Conservation (phyloP, 257 asterid genomes). For the Ilex asprella region DNA sequence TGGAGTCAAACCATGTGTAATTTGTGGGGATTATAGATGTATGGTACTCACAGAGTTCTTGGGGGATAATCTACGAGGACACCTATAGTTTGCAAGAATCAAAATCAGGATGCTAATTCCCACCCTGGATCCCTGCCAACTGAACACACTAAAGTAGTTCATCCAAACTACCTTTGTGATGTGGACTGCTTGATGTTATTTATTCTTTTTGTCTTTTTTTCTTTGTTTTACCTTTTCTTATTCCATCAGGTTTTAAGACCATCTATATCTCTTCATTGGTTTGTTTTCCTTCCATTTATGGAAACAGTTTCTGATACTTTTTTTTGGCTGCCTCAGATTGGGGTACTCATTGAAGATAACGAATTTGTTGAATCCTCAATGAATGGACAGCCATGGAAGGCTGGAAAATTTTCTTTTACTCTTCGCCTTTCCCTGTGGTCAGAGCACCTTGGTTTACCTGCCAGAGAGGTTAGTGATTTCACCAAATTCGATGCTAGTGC, state of each 20-base stretch:
- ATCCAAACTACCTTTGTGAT: no score
- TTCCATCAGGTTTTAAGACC: neutral
- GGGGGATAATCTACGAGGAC: no score
- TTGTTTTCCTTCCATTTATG: neutral
- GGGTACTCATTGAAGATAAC: slow-evolving; percentile 74
- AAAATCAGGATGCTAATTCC: no score
- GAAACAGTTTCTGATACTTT: slow-evolving; percentile 1
- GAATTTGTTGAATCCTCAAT: slow-evolving; percentile 67
- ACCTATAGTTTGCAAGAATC: no score
- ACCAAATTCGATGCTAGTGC: neutral
- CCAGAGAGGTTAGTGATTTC: slow-evolving; percentile 51
- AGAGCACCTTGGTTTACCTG: slow-evolving; percentile 73
- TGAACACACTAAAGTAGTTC: no score
- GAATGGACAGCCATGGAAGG: slow-evolving; percentile 80
- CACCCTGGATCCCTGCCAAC: no score
- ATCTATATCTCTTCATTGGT: neutral
- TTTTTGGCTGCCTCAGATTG: slow-evolving; percentile 44
- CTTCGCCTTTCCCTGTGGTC: slow-evolving; percentile 87
- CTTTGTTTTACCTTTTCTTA: neutral
- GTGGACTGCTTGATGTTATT: no score
- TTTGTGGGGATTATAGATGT: no score
- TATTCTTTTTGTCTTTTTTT: no score
- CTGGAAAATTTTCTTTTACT: slow-evolving; percentile 69
- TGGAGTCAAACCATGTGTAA: no score
- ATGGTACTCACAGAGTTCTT: no score